These are phyloP conservation scores for Skeletonema potamos DNA, from an alignment of 108 stramenopile species.

Conservation along the genomic window DNA sequence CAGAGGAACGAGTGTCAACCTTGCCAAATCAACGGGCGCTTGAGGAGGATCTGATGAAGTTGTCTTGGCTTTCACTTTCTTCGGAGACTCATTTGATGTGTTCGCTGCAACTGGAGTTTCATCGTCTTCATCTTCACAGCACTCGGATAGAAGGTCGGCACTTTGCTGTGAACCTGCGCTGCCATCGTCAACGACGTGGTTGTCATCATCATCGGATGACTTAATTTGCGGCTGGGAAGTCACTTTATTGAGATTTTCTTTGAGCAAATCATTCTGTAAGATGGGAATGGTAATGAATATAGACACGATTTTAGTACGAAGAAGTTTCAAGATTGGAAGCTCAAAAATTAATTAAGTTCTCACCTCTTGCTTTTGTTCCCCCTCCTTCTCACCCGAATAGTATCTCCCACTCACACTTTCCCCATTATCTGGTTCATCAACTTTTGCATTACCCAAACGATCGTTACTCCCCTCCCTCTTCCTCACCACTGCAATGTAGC, in stretches of 20 bases:
- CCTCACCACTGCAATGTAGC: background rate
- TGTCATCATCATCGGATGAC: background rate
- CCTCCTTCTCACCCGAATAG: background rate
- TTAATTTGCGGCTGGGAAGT: background rate
- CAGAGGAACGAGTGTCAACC: background rate
- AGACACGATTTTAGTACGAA: no score
- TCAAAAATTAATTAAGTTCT: background rate
- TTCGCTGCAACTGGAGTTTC: background rate
- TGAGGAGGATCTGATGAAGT: background rate
- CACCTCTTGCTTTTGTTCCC: background rate
- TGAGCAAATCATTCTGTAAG: background rate
- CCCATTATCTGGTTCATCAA: no score
- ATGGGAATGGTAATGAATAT: no score
- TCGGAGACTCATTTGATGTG: background rate
- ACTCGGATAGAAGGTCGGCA: background rate
- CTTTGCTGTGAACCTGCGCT: background rate
- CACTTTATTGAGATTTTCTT: background rate
- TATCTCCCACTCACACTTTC: background rate
- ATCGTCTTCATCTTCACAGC: background rate
- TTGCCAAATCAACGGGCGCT: background rate
- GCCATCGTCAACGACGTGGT: background rate
- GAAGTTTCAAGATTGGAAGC: no score
- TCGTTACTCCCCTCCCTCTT: background rate
- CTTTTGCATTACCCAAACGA: background rate
- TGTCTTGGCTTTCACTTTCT: background rate